Base-by-base conservation (phyloP, 2,329 filamentous ascomycete genomes). In the Alternaria sp. region DNA sequence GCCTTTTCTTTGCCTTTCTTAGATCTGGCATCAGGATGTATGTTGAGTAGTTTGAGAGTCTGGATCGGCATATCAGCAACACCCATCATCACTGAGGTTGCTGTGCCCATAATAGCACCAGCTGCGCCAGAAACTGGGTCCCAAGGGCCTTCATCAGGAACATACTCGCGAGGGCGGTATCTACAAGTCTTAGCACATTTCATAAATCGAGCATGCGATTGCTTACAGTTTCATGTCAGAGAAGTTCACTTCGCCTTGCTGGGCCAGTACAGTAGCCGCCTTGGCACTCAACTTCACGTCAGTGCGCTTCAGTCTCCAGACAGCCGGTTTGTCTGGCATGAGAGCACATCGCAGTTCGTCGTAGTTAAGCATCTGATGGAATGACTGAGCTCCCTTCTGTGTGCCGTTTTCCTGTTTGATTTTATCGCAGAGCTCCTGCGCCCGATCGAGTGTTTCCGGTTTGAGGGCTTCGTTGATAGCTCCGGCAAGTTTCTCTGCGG, bases 41-140 rank as follows among this genome's bases (percentile, higher is more conserved):
- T 84, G 33, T 80, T 78, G 50, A 84, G 74, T 8, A 83, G 78
- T 65, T 84, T 84, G 49, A 87, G 74, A 5, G 88, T 84, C 49
- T 88, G 85, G 15, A 84, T 82, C 0, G 88, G 88, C 47, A 90
- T 83, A 73, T 97, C 93, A 1, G 92, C 92, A 44, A 97, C 85
- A 1, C 93, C 92, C 87, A 96, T 91, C 72, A 92, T 88, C 61
- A 97, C 90, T 43, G 87, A 91, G 25, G 91, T 89, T 50, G 96
- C 84, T n/a, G 94, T 95, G 6, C 92, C 91, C n/a, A 97, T 83
- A 1, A 97, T 81, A 0, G 94, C 92, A 47, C 89, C 88, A 0
- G 93, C 89, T 15, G 89, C 92, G 55, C 80, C 80, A 26, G 79
- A 77, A 18, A 82, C 61, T 8, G 80, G 80, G 61, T 82, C 80